A percentile compares a stretch with the other conserved stretches of the same genome.
Conservation (phyloP, 345 rosid genomes). For the Viola odorata region DNA sequence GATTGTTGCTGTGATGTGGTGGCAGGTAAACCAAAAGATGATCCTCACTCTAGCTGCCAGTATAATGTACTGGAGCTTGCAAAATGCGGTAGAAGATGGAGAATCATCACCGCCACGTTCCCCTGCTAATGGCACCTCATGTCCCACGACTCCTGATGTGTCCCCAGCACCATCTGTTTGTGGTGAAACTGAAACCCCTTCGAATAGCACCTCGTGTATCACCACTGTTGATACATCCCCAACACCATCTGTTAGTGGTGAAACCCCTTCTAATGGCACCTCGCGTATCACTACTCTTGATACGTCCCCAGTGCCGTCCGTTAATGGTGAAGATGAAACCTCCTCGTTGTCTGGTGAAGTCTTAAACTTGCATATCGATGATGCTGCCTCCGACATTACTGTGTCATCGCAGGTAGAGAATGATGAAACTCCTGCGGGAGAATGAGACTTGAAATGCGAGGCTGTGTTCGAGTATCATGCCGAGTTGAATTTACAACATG, state of each 20-base stretch:
- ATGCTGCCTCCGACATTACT: constrained; percentile 53
- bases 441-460: not conserved
- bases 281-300: constrained; percentile 39
- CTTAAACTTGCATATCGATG: constrained; percentile 50
- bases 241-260: constrained; percentile 62
- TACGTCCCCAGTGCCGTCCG: constrained; percentile 64
- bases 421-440: constrained; percentile 31
- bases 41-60: constrained; percentile 76
- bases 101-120: constrained; percentile 40
- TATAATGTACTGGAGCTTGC: constrained; percentile 89
- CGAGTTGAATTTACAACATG: too few species aligned
- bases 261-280: constrained; percentile 28
- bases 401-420: constrained; percentile 44
- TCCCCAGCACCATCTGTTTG: constrained; percentile 71
- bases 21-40: constrained; percentile 96
- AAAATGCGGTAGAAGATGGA: constrained; percentile 42
- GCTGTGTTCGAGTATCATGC: too few species aligned
- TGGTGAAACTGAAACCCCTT: constrained; percentile 65
- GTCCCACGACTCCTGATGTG: constrained; percentile 43
- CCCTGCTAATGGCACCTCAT: constrained; percentile 22
- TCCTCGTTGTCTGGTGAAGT: constrained; percentile 58
- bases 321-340: constrained; percentile 65
- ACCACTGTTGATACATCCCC: constrained; percentile 58
- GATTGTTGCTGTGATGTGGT: not conserved
- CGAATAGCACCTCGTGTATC: constrained; percentile 34